phyloP scores from a whole-genome alignment of 1,139 yeast genomes.

The Pneumocystis oryctolagi region DNA sequence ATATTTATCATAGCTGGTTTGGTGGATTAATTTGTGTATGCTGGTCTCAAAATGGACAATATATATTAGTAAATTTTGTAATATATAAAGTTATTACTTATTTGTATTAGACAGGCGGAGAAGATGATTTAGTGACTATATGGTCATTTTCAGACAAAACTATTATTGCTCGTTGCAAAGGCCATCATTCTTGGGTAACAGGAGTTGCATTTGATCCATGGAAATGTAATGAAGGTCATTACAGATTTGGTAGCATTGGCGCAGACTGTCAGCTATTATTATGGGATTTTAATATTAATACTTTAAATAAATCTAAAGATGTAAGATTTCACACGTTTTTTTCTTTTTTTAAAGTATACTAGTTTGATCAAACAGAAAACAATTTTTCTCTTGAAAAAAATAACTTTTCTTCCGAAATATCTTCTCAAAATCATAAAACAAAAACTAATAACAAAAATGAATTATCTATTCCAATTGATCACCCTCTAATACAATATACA shows the following conservation, averaged over 20 bases:
- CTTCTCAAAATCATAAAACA: conserved; percentile 6
- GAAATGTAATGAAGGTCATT: conserved; percentile 26
- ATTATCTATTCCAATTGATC: background rate
- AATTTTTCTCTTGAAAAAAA: background rate
- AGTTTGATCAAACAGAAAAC: background rate
- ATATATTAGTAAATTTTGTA: conserved; percentile 26
- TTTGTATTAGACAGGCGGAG: conserved; percentile 30
- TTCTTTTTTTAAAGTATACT: background rate
- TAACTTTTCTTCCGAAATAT: conserved; percentile 11
- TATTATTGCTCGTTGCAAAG: conserved; percentile 36
- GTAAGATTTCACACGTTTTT: conserved; percentile 2
- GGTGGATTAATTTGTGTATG: conserved; percentile 46
- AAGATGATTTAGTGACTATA: conserved; percentile 29
- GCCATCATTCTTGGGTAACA: conserved; percentile 53
- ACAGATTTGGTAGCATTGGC: conserved; percentile 52
- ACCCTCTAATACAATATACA: background rate
- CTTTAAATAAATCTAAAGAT: conserved; percentile 27
- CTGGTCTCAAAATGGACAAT: conserved; percentile 53
- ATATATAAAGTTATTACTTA: conserved; percentile 13
- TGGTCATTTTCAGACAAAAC: conserved; percentile 22
- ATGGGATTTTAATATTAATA: conserved; percentile 61
- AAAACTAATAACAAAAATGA: background rate
- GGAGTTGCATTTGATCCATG: conserved; percentile 34
- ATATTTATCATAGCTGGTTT: conserved; percentile 51
- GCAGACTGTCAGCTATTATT: conserved; percentile 52